Conservation (phyloP, 192 early-diverging fungal species). For the Globomyces pollinis-pini region DNA sequence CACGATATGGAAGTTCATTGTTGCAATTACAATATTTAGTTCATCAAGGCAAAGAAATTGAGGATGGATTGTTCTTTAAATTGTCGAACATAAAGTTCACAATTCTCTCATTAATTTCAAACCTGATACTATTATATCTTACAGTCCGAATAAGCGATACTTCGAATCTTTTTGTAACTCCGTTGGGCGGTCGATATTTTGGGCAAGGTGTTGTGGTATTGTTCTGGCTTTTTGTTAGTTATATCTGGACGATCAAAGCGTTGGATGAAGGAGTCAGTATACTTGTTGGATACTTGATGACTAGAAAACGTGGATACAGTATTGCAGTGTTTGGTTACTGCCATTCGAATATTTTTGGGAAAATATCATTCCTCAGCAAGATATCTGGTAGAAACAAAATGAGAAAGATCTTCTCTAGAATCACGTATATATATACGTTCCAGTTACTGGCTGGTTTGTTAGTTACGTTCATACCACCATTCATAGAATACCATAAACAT, state of each 20-base stretch:
- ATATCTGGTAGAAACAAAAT: neutral
- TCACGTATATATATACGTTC: neutral
- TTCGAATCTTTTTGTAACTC: no score
- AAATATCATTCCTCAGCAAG: neutral
- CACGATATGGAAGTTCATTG: no score
- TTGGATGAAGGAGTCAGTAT: neutral
- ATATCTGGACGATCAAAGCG: neutral
- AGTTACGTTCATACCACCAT: neutral
- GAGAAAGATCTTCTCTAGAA: neutral
- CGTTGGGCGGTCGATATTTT: neutral
- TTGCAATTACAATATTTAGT: no score
- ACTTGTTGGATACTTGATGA: neutral
- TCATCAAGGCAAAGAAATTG: no score
- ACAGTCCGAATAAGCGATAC: no score
- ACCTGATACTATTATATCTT: no score
- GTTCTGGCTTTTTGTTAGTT: neutral
- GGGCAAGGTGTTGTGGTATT: neutral
- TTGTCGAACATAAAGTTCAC: no score
- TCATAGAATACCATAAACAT: neutral
- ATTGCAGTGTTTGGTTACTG: conserved; percentile 1
- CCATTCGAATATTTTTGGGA: neutral
- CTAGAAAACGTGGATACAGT: conserved; percentile 1
- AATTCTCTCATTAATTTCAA: no score
- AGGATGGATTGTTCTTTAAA: no score
- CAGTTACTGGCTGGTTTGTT: neutral